Evolutionary conservation across 75 land plant genomes (phyloP).

Genomic region (Adiantum capillusveneris): DNA sequence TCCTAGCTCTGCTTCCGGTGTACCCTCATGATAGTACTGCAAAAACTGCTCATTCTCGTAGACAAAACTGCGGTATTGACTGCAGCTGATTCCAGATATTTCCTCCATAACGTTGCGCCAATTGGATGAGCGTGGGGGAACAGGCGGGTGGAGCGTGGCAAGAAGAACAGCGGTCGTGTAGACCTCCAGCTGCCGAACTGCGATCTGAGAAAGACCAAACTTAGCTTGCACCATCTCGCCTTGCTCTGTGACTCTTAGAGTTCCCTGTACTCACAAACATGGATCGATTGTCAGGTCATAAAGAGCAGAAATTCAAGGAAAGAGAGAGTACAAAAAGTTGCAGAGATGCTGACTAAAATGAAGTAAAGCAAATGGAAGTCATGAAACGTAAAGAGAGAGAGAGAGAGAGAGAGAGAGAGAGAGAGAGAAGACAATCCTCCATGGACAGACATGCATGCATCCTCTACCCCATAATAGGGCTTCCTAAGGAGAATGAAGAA

Average conservation of each 20-base stretch:
- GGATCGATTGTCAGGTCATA: too few relatives aligned
- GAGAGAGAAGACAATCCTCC: too few relatives aligned
- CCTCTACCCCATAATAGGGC: too few relatives aligned
- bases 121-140: conserved; percentile 62
- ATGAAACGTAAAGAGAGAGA: too few relatives aligned
- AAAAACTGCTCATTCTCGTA: conserved; percentile 81
- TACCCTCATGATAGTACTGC: conserved; percentile 81
- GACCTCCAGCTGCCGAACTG: conserved; percentile 86
- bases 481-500: too few relatives aligned
- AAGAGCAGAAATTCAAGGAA: too few relatives aligned
- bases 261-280: conserved; percentile 74
- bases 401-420: too few relatives aligned
- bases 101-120: conserved; percentile 93
- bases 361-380: too few relatives aligned
- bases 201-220: conserved; percentile 77
- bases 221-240: conserved; percentile 99
- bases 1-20: conserved; percentile 94
- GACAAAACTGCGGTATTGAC: conserved; percentile 62
- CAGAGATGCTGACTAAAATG: too few relatives aligned
- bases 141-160: conserved; percentile 82
- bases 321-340: too few relatives aligned
- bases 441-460: too few relatives aligned
- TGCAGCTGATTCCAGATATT: conserved; percentile 74
- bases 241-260: conserved; percentile 87
- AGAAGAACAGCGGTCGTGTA: conserved; percentile 93